phyloP scores from a whole-genome alignment of 208 protist species.

The Tritrichomonas musculus region DNA sequence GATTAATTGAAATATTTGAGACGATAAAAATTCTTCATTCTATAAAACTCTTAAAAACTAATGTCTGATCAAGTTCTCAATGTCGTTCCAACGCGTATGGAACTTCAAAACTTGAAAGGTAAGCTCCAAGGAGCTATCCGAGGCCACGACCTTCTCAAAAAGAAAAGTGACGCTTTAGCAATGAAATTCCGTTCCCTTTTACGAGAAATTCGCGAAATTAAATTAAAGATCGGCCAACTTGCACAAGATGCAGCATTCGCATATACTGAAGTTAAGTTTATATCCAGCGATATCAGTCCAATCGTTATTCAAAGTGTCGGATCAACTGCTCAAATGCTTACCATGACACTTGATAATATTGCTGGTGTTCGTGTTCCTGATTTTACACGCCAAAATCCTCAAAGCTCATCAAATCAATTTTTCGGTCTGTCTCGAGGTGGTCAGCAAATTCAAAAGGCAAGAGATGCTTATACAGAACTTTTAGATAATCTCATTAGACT shows the following conservation, averaged over 20 bases:
- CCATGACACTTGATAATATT: constrained; percentile 85
- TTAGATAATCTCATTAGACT: constrained; percentile 79
- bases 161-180: constrained; percentile 97
- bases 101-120: constrained; percentile 45
- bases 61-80: too few relatives aligned
- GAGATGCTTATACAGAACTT: constrained; percentile 70
- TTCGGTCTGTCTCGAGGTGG: constrained; percentile 87
- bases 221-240: neutral
- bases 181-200: constrained; percentile 84
- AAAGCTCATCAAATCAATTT: neutral
- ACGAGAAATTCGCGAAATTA: constrained; percentile 65
- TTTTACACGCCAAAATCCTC: constrained; percentile 65
- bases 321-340: constrained; percentile 62
- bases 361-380: constrained; percentile 83
- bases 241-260: constrained; percentile 74
- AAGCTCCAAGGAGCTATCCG: constrained; percentile 76
- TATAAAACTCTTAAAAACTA: too few relatives aligned
- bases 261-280: constrained; percentile 85
- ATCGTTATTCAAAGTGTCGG: constrained; percentile 49
- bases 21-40: too few relatives aligned
- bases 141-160: constrained; percentile 97
- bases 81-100: constrained; percentile 41
- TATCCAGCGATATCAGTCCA: constrained; percentile 84
- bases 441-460: constrained; percentile 47
- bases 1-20: too few relatives aligned